These are phyloP conservation scores for Lotus japonicus DNA, from an alignment of 306 rosid species.

Conservation along the genomic window DNA sequence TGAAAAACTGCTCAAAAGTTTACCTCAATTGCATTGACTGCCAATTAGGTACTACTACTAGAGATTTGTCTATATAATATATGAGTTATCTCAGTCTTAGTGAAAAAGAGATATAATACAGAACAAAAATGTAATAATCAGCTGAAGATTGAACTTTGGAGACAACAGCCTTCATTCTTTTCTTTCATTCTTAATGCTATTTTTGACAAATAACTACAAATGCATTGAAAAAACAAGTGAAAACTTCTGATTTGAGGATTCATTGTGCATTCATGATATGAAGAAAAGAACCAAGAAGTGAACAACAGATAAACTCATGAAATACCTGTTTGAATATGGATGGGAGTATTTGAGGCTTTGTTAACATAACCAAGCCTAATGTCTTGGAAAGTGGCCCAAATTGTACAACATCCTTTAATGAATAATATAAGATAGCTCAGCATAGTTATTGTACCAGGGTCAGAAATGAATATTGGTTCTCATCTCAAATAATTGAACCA, in stretches of 20 bases:
- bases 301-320: not conserved
- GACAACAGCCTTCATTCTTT: no score
- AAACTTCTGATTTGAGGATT: no score
- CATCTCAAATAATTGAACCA: not conserved
- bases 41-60: not conserved
- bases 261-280: not conserved
- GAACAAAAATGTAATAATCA: no score
- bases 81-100: no score
- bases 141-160: no score
- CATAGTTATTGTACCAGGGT: not conserved
- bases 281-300: not conserved
- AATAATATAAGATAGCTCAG: not conserved
- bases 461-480: slow-evolving; percentile 1
- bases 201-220: no score
- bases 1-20: not conserved
- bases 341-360: slow-evolving; percentile 79
- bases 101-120: no score
- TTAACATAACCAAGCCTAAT: slow-evolving; percentile 81
- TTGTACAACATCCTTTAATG: slow-evolving; percentile 87
- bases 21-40: not conserved
- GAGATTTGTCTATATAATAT: not conserved
- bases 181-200: no score
- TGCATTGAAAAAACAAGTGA: no score
- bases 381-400: slow-evolving; percentile 90
- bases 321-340: slow-evolving; percentile 87